A percentile compares a stretch with the other conserved stretches of the same genome.
These are phyloP conservation scores for Exophiala sp. DNA, from an alignment of 2,329 filamentous ascomycete genomes.

Conservation along the genomic window DNA sequence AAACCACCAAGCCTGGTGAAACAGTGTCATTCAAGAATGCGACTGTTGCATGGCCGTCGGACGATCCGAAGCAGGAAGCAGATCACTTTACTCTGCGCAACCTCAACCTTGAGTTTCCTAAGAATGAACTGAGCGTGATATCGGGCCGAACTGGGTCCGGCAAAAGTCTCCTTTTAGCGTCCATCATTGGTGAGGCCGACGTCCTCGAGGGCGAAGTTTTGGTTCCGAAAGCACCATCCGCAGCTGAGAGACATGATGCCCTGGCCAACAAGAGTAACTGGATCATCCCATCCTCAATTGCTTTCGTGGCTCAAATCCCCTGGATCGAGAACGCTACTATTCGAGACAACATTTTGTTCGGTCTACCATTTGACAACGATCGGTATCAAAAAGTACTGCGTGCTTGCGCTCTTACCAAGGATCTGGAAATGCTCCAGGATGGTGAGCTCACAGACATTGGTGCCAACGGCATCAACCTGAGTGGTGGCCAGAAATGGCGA, in stretches of 20 bases:
- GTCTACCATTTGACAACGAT: constrained; percentile 61
- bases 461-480: constrained; percentile 76
- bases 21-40: constrained; percentile 61
- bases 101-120: constrained; percentile 61
- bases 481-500: constrained; percentile 77
- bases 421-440: constrained; percentile 68
- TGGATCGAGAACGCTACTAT: constrained; percentile 82
- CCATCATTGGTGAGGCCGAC: constrained; percentile 70
- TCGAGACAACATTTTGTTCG: constrained; percentile 72
- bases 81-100: constrained; percentile 60
- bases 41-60: constrained; percentile 67
- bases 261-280: constrained; percentile 58
- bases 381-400: constrained; percentile 65
- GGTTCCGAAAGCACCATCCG: constrained; percentile 43
- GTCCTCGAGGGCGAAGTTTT: constrained; percentile 58
- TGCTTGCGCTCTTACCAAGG: constrained; percentile 68
- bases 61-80: constrained; percentile 50
- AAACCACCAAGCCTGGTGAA: constrained; percentile 50
- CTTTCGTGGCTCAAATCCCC: constrained; percentile 71
- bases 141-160: constrained; percentile 72
- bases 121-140: constrained; percentile 64
- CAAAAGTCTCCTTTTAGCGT: constrained; percentile 67
- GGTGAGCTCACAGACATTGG: constrained; percentile 77
- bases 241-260: constrained; percentile 54
- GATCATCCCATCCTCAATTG: constrained; percentile 63